A percentile compares a stretch with the other conserved stretches of the same genome.
phyloP scores from a whole-genome alignment of 331 rosid species.

The Quercus tomentella region DNA sequence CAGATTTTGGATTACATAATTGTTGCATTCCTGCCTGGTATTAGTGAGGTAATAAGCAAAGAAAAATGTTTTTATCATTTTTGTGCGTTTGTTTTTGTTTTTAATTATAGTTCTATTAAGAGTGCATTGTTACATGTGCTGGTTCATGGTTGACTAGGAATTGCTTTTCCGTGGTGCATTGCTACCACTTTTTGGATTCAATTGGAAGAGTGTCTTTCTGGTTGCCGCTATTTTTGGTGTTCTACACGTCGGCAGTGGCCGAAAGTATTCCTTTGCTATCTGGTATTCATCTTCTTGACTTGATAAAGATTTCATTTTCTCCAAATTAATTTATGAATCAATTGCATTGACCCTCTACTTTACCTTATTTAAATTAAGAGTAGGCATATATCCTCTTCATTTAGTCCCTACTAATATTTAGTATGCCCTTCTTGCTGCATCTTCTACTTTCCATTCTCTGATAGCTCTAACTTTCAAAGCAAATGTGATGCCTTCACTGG shows the following conservation, averaged over 20 bases:
- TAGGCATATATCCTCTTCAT: background rate
- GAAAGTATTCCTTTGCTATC: conserved; percentile 79
- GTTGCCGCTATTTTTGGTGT: conserved; percentile 73
- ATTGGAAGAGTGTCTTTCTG: conserved; percentile 59
- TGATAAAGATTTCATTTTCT: background rate
- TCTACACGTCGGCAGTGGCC: conserved; percentile 77
- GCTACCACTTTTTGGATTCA: conserved; percentile 75
- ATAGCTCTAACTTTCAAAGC: background rate
- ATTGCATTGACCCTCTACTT: background rate
- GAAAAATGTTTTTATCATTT: background rate
- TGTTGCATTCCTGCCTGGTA: conserved; percentile 71
- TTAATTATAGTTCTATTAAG: conserved; percentile 1
- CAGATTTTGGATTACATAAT: conserved; percentile 71
- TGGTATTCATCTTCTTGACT: conserved; percentile 50
- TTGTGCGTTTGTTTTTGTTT: conserved; percentile 4
- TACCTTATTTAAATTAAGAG: background rate
- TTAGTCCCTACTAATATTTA: background rate
- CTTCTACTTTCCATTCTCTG: background rate
- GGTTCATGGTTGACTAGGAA: conserved; percentile 46
- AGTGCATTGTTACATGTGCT: background rate
- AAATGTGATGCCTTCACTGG: background rate
- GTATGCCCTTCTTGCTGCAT: background rate
- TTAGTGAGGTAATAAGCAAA: conserved; percentile 71
- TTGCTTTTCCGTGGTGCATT: conserved; percentile 89
- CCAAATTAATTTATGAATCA: background rate